These are phyloP conservation scores for Xerocomellus amylosporus DNA, from an alignment of 768 basidiomycete genomes.

Conservation along the genomic window DNA sequence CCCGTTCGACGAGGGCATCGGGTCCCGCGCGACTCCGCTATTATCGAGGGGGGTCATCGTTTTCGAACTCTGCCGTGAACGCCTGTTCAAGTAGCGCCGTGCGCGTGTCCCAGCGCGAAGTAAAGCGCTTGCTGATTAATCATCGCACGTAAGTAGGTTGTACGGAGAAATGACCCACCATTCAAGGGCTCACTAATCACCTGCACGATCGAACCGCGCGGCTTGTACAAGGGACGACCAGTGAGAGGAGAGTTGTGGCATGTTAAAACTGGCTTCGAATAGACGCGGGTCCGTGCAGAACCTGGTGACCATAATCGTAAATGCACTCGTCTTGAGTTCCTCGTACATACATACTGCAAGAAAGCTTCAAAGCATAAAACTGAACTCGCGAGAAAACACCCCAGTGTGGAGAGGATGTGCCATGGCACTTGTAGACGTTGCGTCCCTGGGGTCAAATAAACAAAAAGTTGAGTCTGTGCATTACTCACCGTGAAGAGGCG, in stretches of 20 bases:
- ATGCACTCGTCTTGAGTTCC: not conserved
- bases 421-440: not conserved
- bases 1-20: no score
- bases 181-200: not conserved
- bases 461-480: not conserved
- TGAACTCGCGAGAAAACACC: no score
- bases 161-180: not conserved
- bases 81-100: no score
- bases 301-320: not conserved
- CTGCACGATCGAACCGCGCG: slow-evolving; percentile 1
- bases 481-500: not conserved
- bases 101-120: no score
- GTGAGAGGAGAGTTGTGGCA: not conserved
- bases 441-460: not conserved
- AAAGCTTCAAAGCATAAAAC: no score
- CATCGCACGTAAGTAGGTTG: not conserved
- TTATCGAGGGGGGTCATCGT: no score
- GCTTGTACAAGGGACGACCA: not conserved
- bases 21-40: no score
- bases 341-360: no score
- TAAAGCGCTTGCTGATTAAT: not conserved
- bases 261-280: slow-evolving; percentile 6
- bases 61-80: no score
- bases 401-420: not conserved
- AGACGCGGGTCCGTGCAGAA: not conserved